A percentile compares a stretch with the other conserved stretches of the same genome.
Evolutionary conservation across 495 filamentous ascomycete species (phyloP).

Genomic region (Halenospora varia): DNA sequence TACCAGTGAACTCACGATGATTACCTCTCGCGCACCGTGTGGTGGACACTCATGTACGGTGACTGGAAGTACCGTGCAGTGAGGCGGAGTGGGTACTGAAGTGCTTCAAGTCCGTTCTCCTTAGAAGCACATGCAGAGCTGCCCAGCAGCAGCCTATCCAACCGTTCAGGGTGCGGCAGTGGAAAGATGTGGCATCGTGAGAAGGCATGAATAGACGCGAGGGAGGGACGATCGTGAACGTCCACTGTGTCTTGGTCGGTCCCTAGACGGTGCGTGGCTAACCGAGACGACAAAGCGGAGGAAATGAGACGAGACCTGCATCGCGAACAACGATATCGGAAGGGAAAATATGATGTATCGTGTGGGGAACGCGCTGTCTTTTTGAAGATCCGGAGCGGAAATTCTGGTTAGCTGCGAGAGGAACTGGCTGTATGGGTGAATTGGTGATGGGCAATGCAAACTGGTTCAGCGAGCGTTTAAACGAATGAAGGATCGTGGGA

Average conservation of each 20-base stretch:
- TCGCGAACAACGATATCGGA: constrained; percentile 17
- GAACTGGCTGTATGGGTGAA: background rate
- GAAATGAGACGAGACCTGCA: background rate
- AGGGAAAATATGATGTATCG: constrained; percentile 10
- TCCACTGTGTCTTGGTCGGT: too few relatives aligned
- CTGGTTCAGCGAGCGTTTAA: background rate
- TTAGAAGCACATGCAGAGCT: constrained; percentile 6
- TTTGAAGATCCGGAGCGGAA: background rate
- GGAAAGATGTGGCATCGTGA: constrained; percentile 25
- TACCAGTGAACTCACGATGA: background rate
- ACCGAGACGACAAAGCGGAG: background rate
- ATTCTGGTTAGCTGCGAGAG: background rate
- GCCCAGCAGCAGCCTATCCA: background rate
- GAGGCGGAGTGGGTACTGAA: background rate
- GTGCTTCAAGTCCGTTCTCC: background rate
- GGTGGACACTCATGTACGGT: background rate
- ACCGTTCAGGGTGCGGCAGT: background rate
- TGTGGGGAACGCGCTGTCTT: background rate
- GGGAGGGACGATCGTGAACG: background rate
- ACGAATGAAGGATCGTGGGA: background rate
- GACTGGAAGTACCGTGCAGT: background rate
- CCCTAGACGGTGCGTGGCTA: background rate
- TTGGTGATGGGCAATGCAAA: background rate
- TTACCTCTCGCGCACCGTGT: background rate
- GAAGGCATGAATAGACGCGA: background rate